Evolutionary conservation across 2,329 filamentous ascomycete species (phyloP), one percentile per base, ranked within the genome.

Genomic region (Trichoderma aggressivum): DNA sequence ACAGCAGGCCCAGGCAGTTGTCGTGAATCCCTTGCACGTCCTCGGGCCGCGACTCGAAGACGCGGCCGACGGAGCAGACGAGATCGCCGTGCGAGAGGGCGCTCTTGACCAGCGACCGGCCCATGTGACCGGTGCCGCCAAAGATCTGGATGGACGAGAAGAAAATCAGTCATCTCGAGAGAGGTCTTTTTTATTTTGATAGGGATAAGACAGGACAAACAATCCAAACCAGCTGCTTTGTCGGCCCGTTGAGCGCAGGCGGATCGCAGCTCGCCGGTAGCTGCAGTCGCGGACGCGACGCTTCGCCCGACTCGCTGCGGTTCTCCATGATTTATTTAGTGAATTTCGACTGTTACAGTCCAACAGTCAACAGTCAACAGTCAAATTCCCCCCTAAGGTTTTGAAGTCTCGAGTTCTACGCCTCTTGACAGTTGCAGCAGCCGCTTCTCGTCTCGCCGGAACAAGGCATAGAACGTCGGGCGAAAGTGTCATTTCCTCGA

Each of bases 91-190:
- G 92, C 18, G 89, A 86, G 26, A 98, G 86, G 18, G 92, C 94
- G 69, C 88, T 90, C 77, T 96, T 95, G 72, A 95, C 93, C 24
- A 98, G 88, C 8, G 93, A 97, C 66, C 94, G 91, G 72, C 96
- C 96, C 86, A 98, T 97, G 78, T 99, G 96, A 70, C 96, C 96
- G n/a, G 94, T 98, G 62, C 94, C 94, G 62, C 96, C 96, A 81
- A 98, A 99, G 69, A 98, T 86, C 93, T 94, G 43, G 8, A 18
- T 43, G 8, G 39, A 47, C n/a, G 3, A 39, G 12, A 28, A 28
- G 26, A 28, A 21, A 18, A 30, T 28, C 55, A 18, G 55, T 56
- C 53, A 56, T 24, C 5, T 47, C 11, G 4, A 18, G 7, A 53
- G 24, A 47, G 32, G 12, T 21, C 11, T 8, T 39, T 32, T 36